phyloP scores from a whole-genome alignment of 2,329 filamentous ascomycete species.

The Blumeria hordei region DNA sequence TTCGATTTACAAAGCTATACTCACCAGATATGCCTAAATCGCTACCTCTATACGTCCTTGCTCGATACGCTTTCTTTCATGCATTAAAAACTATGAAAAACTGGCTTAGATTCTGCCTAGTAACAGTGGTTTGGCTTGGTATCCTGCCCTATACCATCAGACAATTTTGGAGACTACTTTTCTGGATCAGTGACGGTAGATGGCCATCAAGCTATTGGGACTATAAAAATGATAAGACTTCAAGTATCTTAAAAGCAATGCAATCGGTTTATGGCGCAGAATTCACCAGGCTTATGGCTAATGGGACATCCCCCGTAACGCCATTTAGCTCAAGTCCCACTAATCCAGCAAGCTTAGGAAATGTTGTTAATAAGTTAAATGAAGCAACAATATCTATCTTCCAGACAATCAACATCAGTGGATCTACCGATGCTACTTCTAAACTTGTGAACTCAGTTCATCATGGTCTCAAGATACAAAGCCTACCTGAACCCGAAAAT shows the following conservation, averaged over 20 bases:
- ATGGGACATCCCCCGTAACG: slow-evolving; percentile 13
- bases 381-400: slow-evolving; percentile 10
- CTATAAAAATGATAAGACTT: slow-evolving; percentile 4
- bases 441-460: slow-evolving; percentile 12
- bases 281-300: slow-evolving; percentile 8
- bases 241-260: slow-evolving; percentile 7
- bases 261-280: slow-evolving; percentile 10
- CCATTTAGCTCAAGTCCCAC: slow-evolving; percentile 15
- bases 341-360: slow-evolving; percentile 17
- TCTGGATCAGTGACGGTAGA: slow-evolving; percentile 35
- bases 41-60: slow-evolving; percentile 58
- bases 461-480: slow-evolving; percentile 9
- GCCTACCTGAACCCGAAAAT: slow-evolving; percentile 2
- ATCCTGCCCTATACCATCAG: slow-evolving; percentile 80
- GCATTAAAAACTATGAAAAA: slow-evolving; percentile 44
- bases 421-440: slow-evolving; percentile 9
- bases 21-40: slow-evolving; percentile 75
- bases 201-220: slow-evolving; percentile 10
- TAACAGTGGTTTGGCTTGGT: slow-evolving; percentile 68
- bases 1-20: slow-evolving; percentile 95
- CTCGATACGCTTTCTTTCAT: slow-evolving; percentile 55
- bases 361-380: slow-evolving; percentile 17
- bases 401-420: slow-evolving; percentile 10
- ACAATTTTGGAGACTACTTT: slow-evolving; percentile 75
- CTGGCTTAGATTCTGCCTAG: slow-evolving; percentile 57